These are phyloP conservation scores for Viola odorata DNA, from an alignment of 345 rosid species.

Conservation along the genomic window DNA sequence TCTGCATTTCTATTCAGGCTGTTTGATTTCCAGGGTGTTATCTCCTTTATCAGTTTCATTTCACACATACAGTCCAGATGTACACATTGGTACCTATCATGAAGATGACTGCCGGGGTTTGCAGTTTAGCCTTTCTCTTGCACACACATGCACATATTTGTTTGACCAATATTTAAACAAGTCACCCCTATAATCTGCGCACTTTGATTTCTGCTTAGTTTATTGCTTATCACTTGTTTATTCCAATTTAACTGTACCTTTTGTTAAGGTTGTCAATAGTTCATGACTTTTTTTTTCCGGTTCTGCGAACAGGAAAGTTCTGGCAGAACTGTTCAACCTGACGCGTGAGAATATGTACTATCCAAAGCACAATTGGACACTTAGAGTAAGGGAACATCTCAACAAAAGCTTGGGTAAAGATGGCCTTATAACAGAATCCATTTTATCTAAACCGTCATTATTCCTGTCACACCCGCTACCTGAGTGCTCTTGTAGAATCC, in stretches of 20 bases:
- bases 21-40: neutral
- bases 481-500: slow-evolving; percentile 88
- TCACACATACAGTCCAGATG: neutral
- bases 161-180: too few relatives aligned
- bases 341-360: slow-evolving; percentile 69
- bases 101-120: too few relatives aligned
- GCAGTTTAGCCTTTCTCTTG: too few relatives aligned
- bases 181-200: too few relatives aligned
- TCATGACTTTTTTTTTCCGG: neutral
- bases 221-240: neutral
- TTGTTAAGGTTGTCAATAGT: too few relatives aligned
- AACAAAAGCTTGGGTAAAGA: slow-evolving; percentile 72
- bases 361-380: slow-evolving; percentile 74
- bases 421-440: slow-evolving; percentile 69
- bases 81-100: too few relatives aligned
- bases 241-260: neutral
- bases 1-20: neutral
- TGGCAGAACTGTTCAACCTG: slow-evolving; percentile 47
- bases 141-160: too few relatives aligned
- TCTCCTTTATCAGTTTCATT: neutral
- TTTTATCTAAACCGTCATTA: slow-evolving; percentile 51
- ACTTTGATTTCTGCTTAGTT: neutral
- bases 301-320: slow-evolving; percentile 54
- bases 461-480: slow-evolving; percentile 93
- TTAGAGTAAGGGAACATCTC: slow-evolving; percentile 65